Conservation (phyloP, 257 asterid genomes). For the Solanum chiquidenum region DNA sequence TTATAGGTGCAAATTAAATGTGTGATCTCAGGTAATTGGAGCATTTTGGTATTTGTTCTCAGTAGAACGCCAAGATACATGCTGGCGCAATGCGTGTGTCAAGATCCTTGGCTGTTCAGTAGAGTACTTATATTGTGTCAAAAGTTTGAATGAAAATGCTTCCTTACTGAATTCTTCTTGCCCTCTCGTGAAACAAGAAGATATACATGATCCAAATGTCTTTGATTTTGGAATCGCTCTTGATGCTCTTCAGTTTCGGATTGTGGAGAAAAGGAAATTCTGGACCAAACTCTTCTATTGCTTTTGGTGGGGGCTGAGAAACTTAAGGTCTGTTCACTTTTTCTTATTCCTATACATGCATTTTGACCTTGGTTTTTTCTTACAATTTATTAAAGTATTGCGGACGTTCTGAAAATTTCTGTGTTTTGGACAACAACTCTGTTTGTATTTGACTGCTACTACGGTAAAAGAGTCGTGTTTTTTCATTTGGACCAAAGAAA, state of each 20-base stretch:
- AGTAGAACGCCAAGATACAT: conserved; percentile 41
- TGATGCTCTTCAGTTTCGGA: conserved; percentile 47
- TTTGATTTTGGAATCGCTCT: conserved; percentile 63
- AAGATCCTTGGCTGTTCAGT: not conserved
- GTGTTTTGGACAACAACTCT: not conserved
- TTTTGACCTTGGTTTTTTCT: too few relatives aligned
- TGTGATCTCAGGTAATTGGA: conserved; percentile 29
- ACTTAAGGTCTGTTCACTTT: conserved; percentile 34
- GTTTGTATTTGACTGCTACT: not conserved
- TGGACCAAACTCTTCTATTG: conserved; percentile 35
- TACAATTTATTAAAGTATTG: not conserved
- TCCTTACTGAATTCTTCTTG: conserved; percentile 30
- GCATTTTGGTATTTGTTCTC: conserved; percentile 61
- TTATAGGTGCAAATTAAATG: not conserved
- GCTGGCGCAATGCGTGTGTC: conserved; percentile 42
- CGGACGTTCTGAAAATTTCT: not conserved
- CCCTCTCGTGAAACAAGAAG: conserved; percentile 26
- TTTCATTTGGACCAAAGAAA: not conserved
- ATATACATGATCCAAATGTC: conserved; percentile 10
- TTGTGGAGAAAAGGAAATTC: conserved; percentile 27
- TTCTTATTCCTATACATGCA: not conserved
- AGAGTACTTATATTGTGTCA: conserved; percentile 25
- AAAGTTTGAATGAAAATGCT: not conserved
- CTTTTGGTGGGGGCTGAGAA: conserved; percentile 77
- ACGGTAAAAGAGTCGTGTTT: not conserved